A percentile compares a stretch with the other conserved stretches of the same genome.
Conservation (phyloP, 2,329 filamentous ascomycete species). For the Pyrenophora graminea region DNA sequence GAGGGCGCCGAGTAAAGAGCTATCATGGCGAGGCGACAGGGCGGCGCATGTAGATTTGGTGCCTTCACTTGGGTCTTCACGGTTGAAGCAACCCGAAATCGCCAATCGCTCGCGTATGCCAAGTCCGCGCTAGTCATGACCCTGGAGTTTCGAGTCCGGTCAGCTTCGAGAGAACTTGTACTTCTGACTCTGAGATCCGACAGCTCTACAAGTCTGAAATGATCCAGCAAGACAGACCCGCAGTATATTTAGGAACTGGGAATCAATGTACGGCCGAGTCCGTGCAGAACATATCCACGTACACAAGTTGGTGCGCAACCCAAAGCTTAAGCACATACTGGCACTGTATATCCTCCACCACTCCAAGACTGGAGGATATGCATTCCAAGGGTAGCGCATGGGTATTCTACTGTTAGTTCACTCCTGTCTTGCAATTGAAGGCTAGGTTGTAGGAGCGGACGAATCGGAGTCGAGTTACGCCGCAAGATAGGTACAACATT, state of each 20-base stretch:
- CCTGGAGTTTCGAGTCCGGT: not conserved
- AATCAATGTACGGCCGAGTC: no score
- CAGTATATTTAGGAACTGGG: no score
- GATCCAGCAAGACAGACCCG: no score
- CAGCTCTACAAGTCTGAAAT: not conserved
- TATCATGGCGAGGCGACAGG: slow-evolving; percentile 43
- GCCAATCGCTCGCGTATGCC: slow-evolving; percentile 18
- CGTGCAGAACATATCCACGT: no score
- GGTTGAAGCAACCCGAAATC: slow-evolving; percentile 20
- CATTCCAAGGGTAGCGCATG: no score
- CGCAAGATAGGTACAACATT: slow-evolving; percentile 1
- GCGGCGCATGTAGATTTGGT: slow-evolving; percentile 17
- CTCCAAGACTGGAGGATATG: no score
- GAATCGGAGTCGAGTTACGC: slow-evolving; percentile 20
- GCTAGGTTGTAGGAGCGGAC: not conserved
- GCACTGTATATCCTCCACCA: no score
- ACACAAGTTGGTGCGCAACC: no score
- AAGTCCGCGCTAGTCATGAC: slow-evolving; percentile 17
- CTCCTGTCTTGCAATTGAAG: not conserved
- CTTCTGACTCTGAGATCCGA: not conserved
- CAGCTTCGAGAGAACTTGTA: not conserved
- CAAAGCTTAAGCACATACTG: no score
- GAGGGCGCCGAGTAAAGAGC: slow-evolving; percentile 20
- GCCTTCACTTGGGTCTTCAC: slow-evolving; percentile 21
- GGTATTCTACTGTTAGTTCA: no score